These are phyloP conservation scores for Aspergillus saccharolyticus DNA, from an alignment of 495 filamentous ascomycete genomes.

Conservation along the genomic window DNA sequence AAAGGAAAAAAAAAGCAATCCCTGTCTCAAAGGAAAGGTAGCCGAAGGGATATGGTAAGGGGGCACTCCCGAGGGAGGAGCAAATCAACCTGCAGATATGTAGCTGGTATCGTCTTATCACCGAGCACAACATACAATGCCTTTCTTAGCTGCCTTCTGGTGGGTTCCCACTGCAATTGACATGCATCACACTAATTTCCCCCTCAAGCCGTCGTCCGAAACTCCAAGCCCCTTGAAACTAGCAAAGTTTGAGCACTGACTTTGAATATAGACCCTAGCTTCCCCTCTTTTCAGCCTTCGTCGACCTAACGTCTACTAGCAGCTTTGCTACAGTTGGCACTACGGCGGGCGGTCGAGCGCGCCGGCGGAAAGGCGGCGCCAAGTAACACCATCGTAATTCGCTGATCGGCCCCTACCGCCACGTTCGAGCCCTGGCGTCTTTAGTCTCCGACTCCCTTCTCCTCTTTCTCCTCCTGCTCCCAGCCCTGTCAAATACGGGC, in stretches of 20 bases:
- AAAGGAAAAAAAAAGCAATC: neutral
- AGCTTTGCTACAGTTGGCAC: slow-evolving; percentile 2
- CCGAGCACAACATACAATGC: neutral
- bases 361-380: slow-evolving; percentile 1
- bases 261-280: neutral
- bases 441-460: neutral
- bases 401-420: slow-evolving; percentile 7
- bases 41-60: neutral
- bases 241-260: slow-evolving; percentile 5
- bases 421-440: slow-evolving; percentile 6
- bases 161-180: neutral
- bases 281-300: neutral
- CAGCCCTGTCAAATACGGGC: neutral
- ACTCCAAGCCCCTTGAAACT: slow-evolving; percentile 2
- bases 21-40: neutral
- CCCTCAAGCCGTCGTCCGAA: neutral
- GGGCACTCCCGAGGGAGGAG: neutral
- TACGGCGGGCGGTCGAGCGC: slow-evolving; percentile 4
- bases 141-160: slow-evolving; percentile 1
- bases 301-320: neutral
- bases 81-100: neutral
- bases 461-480: neutral
- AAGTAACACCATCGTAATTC: slow-evolving; percentile 3
- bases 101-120: neutral
- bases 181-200: neutral